Percentiles rank a stretch among this genome's conserved stretches.
phyloP scores from a whole-genome alignment of 2,329 filamentous ascomycete genomes.

The Colletotrichum spaethianum region DNA sequence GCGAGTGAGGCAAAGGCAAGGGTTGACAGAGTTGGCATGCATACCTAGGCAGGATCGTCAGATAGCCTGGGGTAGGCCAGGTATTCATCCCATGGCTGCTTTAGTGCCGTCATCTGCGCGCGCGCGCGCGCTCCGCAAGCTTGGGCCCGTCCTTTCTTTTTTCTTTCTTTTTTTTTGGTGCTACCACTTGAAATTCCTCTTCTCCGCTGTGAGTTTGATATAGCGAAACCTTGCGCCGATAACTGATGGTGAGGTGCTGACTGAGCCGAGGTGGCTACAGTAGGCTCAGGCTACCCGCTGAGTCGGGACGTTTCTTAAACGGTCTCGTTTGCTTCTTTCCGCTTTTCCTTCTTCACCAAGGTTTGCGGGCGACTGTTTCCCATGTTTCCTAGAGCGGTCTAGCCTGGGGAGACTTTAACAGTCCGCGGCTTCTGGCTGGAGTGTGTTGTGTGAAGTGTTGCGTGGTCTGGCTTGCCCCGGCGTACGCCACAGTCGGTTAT shows the following conservation, averaged over 20 bases:
- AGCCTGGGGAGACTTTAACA: neutral
- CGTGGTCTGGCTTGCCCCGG: slow-evolving; percentile 22
- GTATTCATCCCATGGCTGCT: neutral
- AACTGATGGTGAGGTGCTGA: slow-evolving; percentile 24
- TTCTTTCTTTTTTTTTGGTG: neutral
- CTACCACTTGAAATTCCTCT: neutral
- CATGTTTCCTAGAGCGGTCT: slow-evolving; percentile 8
- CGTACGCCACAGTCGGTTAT: slow-evolving; percentile 24
- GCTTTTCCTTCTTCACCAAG: neutral
- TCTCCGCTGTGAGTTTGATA: slow-evolving; percentile 13
- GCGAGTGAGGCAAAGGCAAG: slow-evolving; percentile 5
- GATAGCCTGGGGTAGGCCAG: neutral
- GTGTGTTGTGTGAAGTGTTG: slow-evolving; percentile 13
- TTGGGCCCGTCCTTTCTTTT: neutral
- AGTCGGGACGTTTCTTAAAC: slow-evolving; percentile 27
- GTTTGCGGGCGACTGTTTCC: neutral
- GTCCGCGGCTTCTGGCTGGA: neutral
- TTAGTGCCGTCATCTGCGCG: slow-evolving; percentile 1
- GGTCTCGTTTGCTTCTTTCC: neutral
- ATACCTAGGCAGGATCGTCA: neutral
- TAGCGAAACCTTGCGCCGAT: slow-evolving; percentile 3
- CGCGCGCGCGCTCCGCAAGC: slow-evolving; percentile 6
- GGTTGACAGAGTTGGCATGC: slow-evolving; percentile 1
- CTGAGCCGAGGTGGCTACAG: slow-evolving; percentile 17
- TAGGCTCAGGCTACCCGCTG: slow-evolving; percentile 17